Evolutionary conservation across 2,329 filamentous ascomycete genomes (phyloP).

Genomic region (Botrytis fragariae): DNA sequence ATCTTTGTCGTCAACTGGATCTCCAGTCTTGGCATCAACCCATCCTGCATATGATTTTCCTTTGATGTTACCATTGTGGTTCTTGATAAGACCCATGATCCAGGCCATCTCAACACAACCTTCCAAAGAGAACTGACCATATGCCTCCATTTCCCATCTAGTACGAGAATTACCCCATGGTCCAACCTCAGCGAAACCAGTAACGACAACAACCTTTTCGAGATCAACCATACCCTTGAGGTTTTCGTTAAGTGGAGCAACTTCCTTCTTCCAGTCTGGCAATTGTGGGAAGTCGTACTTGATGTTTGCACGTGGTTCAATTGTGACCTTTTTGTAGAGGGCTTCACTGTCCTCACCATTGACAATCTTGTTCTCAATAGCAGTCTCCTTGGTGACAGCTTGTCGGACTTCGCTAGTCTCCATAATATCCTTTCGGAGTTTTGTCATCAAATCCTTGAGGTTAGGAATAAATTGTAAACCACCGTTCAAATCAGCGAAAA

Average conservation of each 20-base stretch:
- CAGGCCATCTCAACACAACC: slow-evolving; percentile 99
- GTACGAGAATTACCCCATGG: slow-evolving; percentile 99
- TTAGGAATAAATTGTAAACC: slow-evolving; percentile 97
- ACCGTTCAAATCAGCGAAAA: slow-evolving; percentile 96
- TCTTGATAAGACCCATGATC: slow-evolving; percentile 99
- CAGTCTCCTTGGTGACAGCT: slow-evolving; percentile 91
- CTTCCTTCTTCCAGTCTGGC: slow-evolving; percentile 87
- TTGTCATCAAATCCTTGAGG: slow-evolving; percentile 90
- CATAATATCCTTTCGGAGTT: slow-evolving; percentile 89
- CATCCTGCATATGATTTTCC: slow-evolving; percentile 95
- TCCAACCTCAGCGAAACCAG: slow-evolving; percentile 92
- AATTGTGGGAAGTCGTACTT: slow-evolving; percentile 93
- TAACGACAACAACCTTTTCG: slow-evolving; percentile 96
- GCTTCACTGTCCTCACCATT: slow-evolving; percentile 91
- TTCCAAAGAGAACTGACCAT: slow-evolving; percentile 94
- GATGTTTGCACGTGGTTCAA: slow-evolving; percentile 94
- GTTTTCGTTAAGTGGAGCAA: slow-evolving; percentile 81
- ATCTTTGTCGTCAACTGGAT: slow-evolving; percentile 97
- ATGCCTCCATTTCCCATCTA: slow-evolving; percentile 98
- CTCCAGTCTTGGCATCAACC: slow-evolving; percentile 91
- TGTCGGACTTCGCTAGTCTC: slow-evolving; percentile 91
- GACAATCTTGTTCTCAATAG: slow-evolving; percentile 95
- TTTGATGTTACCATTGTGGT: slow-evolving; percentile 94
- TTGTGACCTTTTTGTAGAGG: slow-evolving; percentile 89
- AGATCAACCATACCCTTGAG: slow-evolving; percentile 98